Evolutionary conservation across 371 early-diverging fungal genomes (phyloP), one percentile per base, ranked within the genome.

Genomic region (Rhizomucor miehei): DNA sequence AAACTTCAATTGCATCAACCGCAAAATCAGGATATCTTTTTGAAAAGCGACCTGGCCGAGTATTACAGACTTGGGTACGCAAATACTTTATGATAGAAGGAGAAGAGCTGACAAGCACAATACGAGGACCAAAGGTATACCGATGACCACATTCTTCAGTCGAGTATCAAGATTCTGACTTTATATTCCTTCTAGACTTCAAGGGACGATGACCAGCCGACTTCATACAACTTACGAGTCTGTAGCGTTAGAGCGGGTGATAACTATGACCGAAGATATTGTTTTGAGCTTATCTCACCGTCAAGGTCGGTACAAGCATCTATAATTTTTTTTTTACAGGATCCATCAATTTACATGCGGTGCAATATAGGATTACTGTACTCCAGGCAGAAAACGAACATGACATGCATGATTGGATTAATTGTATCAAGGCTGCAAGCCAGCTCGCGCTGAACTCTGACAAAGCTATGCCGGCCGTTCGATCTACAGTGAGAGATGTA

Each of bases 251-350:
- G 88, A 60, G 74, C 72, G 0, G 67, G 79, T 0, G 82, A 82
- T 29, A 61, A 67, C 17, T 75, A 80, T 16, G 94, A 93, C 63
- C 79, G 94, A 20, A 80, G 92, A 10, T 89, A 86, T 56, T 84
- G 89, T 50, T 94, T 95, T 76, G 92, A 92, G 53, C 69, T 95
- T 19, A 88, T 94, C 23, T 88, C 91, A 0, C 92, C 94, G 3
- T 80, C 75, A 56, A 79, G 79, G 89, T 87, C 8, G 5, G 29
- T n/a, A n/a, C n/a, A n/a, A n/a, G n/a, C n/a, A n/a, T n/a, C n/a
- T n/a, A n/a, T n/a, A n/a, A n/a, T n/a, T n/a, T n/a, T n/a, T n/a
- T n/a, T n/a, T n/a, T n/a, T n/a, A n/a, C n/a, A n/a, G n/a, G n/a
- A n/a, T n/a, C n/a, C n/a, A n/a, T n/a, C n/a, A n/a, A n/a, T n/a